These are phyloP conservation scores for Ceratopteris richardii DNA, from an alignment of 75 land plant genomes.

Conservation along the genomic window DNA sequence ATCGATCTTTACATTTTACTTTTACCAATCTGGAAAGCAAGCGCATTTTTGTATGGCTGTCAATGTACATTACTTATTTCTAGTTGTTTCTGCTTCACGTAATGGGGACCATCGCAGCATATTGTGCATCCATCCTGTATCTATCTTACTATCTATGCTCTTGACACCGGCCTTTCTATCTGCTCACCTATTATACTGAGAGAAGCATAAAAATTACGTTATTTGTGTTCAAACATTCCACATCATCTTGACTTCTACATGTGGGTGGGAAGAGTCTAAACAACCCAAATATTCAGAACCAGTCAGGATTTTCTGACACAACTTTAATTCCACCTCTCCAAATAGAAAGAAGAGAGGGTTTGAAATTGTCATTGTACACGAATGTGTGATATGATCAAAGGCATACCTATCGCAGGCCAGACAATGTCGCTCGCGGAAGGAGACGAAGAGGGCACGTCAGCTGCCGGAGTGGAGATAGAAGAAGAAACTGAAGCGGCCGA, in stretches of 20 bases:
- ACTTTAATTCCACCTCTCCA: not conserved
- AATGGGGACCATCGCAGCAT: not conserved
- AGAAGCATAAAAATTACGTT: no score
- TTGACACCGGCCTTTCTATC: no score
- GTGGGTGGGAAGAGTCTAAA: no score
- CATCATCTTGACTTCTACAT: no score
- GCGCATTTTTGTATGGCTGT: not conserved
- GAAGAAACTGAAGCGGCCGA: not conserved
- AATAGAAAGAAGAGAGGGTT: not conserved
- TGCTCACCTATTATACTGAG: no score
- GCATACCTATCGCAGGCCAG: slow-evolving; percentile 8
- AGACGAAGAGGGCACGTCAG: not conserved
- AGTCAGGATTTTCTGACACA: no score
- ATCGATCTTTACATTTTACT: not conserved
- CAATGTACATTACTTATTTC: no score
- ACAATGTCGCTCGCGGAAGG: slow-evolving; percentile 3
- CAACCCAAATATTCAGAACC: not conserved
- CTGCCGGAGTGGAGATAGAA: not conserved
- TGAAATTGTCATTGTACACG: not conserved
- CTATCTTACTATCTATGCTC: no score
- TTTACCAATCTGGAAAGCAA: not conserved
- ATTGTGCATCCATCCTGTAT: no score
- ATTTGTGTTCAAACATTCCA: no score
- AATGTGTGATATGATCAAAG: not conserved
- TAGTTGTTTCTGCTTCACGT: not conserved